Evolutionary conservation across 2,329 filamentous ascomycete genomes (phyloP), one percentile per base, ranked within the genome.

Genomic region (Rachicladosporium sp.): DNA sequence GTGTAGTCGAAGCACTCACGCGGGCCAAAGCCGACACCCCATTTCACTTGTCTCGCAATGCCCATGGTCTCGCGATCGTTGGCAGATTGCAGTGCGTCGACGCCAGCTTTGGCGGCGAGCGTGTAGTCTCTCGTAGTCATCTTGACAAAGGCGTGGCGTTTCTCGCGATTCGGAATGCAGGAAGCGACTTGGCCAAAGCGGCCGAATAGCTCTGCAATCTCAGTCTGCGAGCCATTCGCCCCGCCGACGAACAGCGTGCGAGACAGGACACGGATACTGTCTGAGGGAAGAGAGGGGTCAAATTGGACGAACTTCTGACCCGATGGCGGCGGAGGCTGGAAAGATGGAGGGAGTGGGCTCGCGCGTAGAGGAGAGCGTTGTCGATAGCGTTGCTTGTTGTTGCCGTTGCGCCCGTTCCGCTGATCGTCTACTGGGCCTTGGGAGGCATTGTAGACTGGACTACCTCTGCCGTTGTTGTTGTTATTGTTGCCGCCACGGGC

Each of bases 101-200:
- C 94, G 37, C 79, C 84, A 30, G 82, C 76, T 58, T 93, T 93
- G 37, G 91, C 91, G 46, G 61, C 68, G 43, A 93, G 73, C 10
- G 91, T 89, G 61, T 94, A 86, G 46, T 77, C 73, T 30, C 93
- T 85, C 47, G 77, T 91, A 50, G 91, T 75, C 91, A 98, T 98
- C 66, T 98, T 98, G 55, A 98, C 89, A 59, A 98, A 98, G 4
- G 91, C 91, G 62, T 98, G 91, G 11, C 91, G 83, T 66, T 96
- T 98, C 56, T 98, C 91, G 55, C 86, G 82, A 66, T 98, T 96
- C 50, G 95, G 88, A 49, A 98, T 98, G 63, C 89, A 96, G 1
- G 89, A 95, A 62, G 98, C 91, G 3, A 98, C 91, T 38, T 79
- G 70, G 43, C 91, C 91, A 56, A 80, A 94, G 34, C 78, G 78